Percentiles rank a stretch among this genome's conserved stretches.
Evolutionary conservation across 805 yeast species (phyloP).

Genomic region (Candida golubevii): DNA sequence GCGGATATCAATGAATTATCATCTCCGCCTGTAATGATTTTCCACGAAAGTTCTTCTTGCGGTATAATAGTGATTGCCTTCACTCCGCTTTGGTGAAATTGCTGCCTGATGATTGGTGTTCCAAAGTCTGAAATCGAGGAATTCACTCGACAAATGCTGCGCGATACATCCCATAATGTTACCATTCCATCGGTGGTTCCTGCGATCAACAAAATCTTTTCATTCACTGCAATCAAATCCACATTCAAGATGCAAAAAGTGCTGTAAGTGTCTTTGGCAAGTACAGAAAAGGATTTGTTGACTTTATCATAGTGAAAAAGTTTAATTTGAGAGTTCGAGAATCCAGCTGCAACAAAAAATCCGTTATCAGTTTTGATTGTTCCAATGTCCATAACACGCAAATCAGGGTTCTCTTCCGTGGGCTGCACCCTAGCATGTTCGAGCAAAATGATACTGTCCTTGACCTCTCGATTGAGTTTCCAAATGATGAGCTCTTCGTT

Average conservation of each 20-base stretch:
- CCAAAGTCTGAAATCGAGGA: conserved; percentile 14
- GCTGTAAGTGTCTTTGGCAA: conserved; percentile 52
- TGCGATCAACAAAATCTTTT: conserved; percentile 32
- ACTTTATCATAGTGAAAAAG: conserved; percentile 51
- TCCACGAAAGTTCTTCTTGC: conserved; percentile 13
- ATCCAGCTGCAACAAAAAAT: conserved; percentile 62
- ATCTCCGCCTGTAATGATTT: conserved; percentile 81
- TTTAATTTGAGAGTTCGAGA: conserved; percentile 78
- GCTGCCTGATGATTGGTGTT: conserved; percentile 36
- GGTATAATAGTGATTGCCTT: conserved; percentile 48
- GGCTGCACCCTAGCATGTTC: conserved; percentile 55
- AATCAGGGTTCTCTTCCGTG: conserved; percentile 61
- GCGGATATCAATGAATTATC: conserved; percentile 62
- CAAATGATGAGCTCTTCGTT: conserved; percentile 86
- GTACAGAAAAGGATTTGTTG: conserved; percentile 35
- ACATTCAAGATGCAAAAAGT: conserved; percentile 75
- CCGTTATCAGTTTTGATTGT: conserved; percentile 40
- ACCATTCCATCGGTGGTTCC: conserved; percentile 85
- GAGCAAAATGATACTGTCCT: conserved; percentile 41
- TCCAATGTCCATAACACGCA: conserved; percentile 84
- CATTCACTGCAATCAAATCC: conserved; percentile 35
- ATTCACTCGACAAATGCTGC: not conserved
- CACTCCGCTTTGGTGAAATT: conserved; percentile 82
- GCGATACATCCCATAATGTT: conserved; percentile 53
- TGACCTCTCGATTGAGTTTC: conserved; percentile 45